phyloP scores from a whole-genome alignment of 164 flowering plant genomes.

The Malania oleifera region DNA sequence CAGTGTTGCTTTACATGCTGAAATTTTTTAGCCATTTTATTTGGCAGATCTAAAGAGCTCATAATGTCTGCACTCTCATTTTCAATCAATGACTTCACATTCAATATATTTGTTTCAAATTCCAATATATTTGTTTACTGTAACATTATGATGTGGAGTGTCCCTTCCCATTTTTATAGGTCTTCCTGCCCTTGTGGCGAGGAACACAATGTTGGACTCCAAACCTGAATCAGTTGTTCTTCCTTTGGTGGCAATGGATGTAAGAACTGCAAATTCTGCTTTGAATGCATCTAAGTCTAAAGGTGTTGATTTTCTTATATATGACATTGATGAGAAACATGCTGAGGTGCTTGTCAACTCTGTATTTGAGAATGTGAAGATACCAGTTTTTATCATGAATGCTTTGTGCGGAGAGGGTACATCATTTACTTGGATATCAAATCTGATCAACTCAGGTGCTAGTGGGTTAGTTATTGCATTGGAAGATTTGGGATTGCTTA shows the following conservation, averaged over 20 bases:
- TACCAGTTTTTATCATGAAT: constrained; percentile 59
- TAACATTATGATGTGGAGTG: neutral
- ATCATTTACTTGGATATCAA: constrained; percentile 21
- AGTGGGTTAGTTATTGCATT: constrained; percentile 70
- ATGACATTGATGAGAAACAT: constrained; percentile 16
- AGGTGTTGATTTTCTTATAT: constrained; percentile 90
- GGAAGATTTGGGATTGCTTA: constrained; percentile 40
- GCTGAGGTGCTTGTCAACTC: constrained; percentile 25
- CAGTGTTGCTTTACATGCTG: no score
- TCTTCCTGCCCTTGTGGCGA: constrained; percentile 86
- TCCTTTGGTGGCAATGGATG: constrained; percentile 76
- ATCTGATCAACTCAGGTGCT: constrained; percentile 58
- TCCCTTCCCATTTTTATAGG: constrained; percentile 36
- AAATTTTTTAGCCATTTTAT: no score
- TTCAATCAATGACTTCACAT: no score
- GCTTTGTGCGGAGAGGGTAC: constrained; percentile 19
- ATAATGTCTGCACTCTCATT: no score
- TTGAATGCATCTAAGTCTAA: constrained; percentile 65
- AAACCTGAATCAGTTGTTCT: constrained; percentile 62
- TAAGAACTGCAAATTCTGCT: constrained; percentile 54
- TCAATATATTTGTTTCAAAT: no score
- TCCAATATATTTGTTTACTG: neutral
- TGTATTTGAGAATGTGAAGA: constrained; percentile 44
- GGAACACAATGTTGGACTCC: constrained; percentile 77
- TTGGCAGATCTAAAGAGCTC: no score